Conservation (phyloP, 257 asterid genomes). For the Salvia splendens region DNA sequence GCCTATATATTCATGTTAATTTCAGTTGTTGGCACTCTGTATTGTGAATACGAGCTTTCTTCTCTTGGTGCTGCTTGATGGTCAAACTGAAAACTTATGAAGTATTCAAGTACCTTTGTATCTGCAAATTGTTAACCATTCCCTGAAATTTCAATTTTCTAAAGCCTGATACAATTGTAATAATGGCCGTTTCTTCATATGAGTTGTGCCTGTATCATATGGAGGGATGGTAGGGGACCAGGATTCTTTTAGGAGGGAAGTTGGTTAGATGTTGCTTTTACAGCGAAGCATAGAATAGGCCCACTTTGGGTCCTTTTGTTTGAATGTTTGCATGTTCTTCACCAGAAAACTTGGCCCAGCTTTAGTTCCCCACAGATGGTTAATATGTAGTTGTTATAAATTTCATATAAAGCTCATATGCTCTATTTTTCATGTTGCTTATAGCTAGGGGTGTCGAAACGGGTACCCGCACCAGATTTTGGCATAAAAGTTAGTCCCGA, state of each 20-base stretch:
- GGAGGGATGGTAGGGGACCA: slow-evolving; percentile 41
- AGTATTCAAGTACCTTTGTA: slow-evolving; percentile 12
- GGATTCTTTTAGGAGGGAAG: slow-evolving; percentile 29
- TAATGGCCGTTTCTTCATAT: slow-evolving; percentile 14
- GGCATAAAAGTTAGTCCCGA: no score
- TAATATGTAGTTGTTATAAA: slow-evolving; percentile 33
- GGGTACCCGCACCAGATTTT: no score
- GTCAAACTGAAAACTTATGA: slow-evolving; percentile 19
- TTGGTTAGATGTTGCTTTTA: slow-evolving; percentile 33
- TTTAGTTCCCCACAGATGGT: slow-evolving; percentile 43
- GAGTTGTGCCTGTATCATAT: slow-evolving; percentile 31
- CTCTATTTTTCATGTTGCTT: slow-evolving; percentile 25
- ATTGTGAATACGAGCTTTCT: slow-evolving; percentile 13
- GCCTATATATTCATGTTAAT: slow-evolving; percentile 1
- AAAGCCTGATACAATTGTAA: slow-evolving; percentile 5
- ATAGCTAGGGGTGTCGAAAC: no score
- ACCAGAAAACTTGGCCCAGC: slow-evolving; percentile 36
- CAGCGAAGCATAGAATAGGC: slow-evolving; percentile 23
- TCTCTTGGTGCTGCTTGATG: slow-evolving; percentile 12
- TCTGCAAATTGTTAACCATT: slow-evolving; percentile 13
- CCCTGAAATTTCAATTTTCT: slow-evolving; percentile 10
- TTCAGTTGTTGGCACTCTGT: slow-evolving; percentile 28
- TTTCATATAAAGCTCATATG: slow-evolving; percentile 17
- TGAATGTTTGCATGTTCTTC: slow-evolving; percentile 42
- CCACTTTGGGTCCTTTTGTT: slow-evolving; percentile 45